phyloP scores from a whole-genome alignment of 768 basidiomycete genomes.

The Auricularia cornea region DNA sequence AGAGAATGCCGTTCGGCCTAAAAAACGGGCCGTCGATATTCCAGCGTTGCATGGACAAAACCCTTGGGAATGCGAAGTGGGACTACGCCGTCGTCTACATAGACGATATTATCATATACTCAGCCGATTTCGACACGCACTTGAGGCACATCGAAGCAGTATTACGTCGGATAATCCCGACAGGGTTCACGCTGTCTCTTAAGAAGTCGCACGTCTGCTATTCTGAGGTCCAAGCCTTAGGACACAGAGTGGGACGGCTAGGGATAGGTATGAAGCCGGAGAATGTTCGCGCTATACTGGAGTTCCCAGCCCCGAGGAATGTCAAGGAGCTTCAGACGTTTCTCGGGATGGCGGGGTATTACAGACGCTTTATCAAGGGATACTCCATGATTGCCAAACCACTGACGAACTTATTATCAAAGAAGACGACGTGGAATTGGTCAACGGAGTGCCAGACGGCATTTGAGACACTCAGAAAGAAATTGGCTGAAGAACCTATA shows the following conservation, averaged over 20 bases:
- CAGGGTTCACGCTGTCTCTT: not conserved
- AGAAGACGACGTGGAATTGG: not conserved
- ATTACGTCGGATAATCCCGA: not conserved
- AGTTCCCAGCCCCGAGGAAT: not conserved
- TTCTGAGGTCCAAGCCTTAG: not conserved
- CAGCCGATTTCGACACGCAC: not conserved
- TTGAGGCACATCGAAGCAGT: not conserved
- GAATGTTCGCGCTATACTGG: not conserved
- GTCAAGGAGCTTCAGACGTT: not conserved
- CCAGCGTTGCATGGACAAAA: not conserved
- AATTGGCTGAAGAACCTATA: not conserved
- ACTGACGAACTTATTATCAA: not conserved
- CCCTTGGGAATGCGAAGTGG: not conserved
- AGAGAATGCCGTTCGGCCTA: slow-evolving; percentile 33
- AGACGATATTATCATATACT: not conserved
- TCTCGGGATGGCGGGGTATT: not conserved
- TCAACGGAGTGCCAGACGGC: not conserved
- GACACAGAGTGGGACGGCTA: not conserved
- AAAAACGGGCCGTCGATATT: slow-evolving; percentile 12
- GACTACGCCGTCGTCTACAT: not conserved
- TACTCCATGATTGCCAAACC: not conserved
- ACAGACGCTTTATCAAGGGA: not conserved
- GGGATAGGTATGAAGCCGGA: not conserved
- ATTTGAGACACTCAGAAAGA: not conserved
- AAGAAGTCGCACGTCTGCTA: not conserved